Base-by-base conservation (phyloP, 805 yeast genomes). In the Saitoella complicata region DNA sequence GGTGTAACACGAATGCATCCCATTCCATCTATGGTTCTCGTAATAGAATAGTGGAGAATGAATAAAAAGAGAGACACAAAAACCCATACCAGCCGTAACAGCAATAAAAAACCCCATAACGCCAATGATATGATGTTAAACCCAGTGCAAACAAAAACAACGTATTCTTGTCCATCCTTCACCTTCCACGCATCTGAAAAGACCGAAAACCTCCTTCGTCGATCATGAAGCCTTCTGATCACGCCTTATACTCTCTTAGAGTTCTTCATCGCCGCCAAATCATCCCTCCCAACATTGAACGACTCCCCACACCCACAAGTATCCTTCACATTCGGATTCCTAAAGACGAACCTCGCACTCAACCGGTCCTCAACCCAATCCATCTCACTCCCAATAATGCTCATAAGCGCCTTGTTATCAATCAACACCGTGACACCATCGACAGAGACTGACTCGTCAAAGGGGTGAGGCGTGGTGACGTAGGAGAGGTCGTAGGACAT, bases 301-400 rank as follows among this genome's bases (percentile, higher is more conserved):
- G 95, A 84, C 66, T 91, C 98, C 45, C 98, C 98, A 63, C 98
- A 91, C 8, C 98, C 98, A 65, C 98, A 91, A 42, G 94, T 83
- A 32, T 97, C 98, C 67, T 88, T 91, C 37, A 94, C 81, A 64
- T 91, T 91, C 50, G 98, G 98, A 62, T 91, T 91, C 59, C 73
- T 80, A 70, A 91, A 91, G 12, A 91, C 85, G 60, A 91, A 91
- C 56, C 93, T 74, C 9, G 91, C 78, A 32, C 86, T 73, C 50
- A 91, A 68, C 61, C 85, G 87, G 57, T 91, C 95, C 58, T 91
- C 97, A 41, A 84, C 69, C 95, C 95, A 91, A 63, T 91, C 98
- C 98, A 91, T 91, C 63, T 87, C 94, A 5, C 94, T 80, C 0
- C 98, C 98, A 47, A 91, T 94, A 39, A 91, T 87, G 53, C 93